A percentile compares a stretch with the other conserved stretches of the same genome.
phyloP scores from a whole-genome alignment of 2,329 filamentous ascomycete species.

The Diplodia sapinea region DNA sequence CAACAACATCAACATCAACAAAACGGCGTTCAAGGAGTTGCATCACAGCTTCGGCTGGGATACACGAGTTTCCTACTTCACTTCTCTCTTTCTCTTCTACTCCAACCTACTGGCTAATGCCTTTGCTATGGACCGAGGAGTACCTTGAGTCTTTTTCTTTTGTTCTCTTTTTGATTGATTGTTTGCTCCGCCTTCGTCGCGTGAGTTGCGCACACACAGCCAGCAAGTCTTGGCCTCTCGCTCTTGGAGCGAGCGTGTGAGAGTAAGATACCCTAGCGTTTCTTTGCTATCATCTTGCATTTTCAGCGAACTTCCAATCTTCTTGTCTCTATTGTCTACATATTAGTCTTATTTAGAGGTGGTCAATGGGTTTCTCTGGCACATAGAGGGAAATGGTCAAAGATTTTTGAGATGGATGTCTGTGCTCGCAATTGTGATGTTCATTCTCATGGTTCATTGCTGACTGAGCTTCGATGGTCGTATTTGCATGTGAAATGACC shows the following conservation, averaged over 20 bases:
- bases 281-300: slow-evolving; percentile 1
- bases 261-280: slow-evolving; percentile 29
- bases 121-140: neutral
- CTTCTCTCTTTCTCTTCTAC: slow-evolving; percentile 3
- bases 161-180: slow-evolving; percentile 5
- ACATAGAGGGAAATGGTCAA: neutral
- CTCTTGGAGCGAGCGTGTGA: slow-evolving; percentile 1
- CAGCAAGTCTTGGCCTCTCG: slow-evolving; percentile 1
- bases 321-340: slow-evolving; percentile 3
- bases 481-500: neutral
- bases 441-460: neutral
- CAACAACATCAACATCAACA: neutral
- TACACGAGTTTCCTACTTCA: slow-evolving; percentile 9
- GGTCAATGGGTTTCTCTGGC: neutral
- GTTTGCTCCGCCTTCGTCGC: slow-evolving; percentile 4
- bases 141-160: neutral
- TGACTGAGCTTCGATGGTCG: neutral
- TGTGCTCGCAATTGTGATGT: neutral
- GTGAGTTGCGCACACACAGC: slow-evolving; percentile 1
- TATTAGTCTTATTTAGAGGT: slow-evolving; percentile 2
- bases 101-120: neutral
- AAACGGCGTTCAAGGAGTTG: slow-evolving; percentile 14
- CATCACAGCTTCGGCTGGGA: neutral
- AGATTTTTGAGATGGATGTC: neutral
- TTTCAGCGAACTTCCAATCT: neutral